Conservation (phyloP, 2,329 filamentous ascomycete species). For the Furcasterigmium furcatum region DNA sequence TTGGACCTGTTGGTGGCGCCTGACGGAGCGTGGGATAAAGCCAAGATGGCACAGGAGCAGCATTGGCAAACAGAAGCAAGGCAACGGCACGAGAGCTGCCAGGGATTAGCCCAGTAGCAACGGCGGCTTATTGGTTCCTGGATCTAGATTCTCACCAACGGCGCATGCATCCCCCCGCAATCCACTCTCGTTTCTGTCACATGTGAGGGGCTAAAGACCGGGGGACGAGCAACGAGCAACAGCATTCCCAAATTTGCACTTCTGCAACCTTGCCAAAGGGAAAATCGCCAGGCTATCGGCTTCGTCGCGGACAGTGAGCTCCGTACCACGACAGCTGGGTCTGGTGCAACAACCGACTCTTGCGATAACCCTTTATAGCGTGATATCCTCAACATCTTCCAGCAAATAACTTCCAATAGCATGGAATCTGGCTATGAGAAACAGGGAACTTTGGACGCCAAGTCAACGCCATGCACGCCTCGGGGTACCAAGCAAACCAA, state of each 20-base stretch:
- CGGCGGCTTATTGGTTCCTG: not conserved
- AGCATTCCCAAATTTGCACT: not conserved
- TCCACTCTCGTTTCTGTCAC: not conserved
- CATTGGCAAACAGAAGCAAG: not conserved
- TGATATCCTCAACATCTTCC: too few species aligned
- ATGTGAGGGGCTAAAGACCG: not conserved
- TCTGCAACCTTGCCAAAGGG: not conserved
- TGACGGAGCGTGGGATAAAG: not conserved
- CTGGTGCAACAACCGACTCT: too few species aligned
- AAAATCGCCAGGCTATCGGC: not conserved
- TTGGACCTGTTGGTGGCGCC: not conserved
- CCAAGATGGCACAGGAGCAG: not conserved
- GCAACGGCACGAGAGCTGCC: not conserved
- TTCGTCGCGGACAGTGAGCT: not conserved
- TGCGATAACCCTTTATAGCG: too few species aligned
- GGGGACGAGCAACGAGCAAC: not conserved
- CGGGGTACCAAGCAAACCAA: not conserved
- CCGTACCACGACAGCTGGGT: too few species aligned
- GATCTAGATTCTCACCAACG: not conserved
- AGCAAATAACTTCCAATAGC: too few species aligned
- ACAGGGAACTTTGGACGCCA: not conserved
- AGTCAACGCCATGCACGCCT: not conserved
- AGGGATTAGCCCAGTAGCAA: not conserved
- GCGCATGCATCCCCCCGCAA: not conserved
- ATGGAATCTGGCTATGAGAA: too few species aligned